phyloP scores from a whole-genome alignment of 2,329 filamentous ascomycete genomes.

The Gliomastix tumulicola region DNA sequence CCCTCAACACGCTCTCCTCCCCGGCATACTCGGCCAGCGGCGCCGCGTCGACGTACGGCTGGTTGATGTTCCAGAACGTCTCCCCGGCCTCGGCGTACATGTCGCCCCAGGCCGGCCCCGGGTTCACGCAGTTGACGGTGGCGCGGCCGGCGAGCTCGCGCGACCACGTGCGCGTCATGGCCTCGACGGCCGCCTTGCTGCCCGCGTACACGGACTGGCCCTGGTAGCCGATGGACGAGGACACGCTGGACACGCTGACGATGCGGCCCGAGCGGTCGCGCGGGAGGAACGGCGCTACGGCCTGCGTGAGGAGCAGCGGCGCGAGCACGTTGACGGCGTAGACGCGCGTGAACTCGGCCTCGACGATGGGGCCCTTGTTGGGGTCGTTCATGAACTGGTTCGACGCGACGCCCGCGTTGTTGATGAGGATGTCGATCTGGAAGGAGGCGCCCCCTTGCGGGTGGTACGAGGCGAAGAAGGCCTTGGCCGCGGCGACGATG shows the following conservation, averaged over 20 bases:
- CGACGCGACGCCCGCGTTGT: constrained; percentile 70
- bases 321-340: constrained; percentile 80
- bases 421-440: constrained; percentile 71
- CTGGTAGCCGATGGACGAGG: constrained; percentile 44
- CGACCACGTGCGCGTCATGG: constrained; percentile 53
- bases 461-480: constrained; percentile 3
- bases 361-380: constrained; percentile 43
- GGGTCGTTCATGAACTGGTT: constrained; percentile 58
- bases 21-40: constrained; percentile 25
- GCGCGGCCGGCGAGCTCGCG: constrained; percentile 45
- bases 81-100: constrained; percentile 37
- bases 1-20: constrained; percentile 19
- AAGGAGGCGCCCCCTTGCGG: too few relatives aligned
- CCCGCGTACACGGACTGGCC: constrained; percentile 51
- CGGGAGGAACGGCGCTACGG: constrained; percentile 63
- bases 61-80: constrained; percentile 27
- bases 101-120: constrained; percentile 45
- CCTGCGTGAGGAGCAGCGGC: constrained; percentile 71
- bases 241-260: constrained; percentile 49
- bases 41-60: constrained; percentile 26
- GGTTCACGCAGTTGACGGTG: constrained; percentile 52
- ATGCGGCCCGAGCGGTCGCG: constrained; percentile 54
- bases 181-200: constrained; percentile 51
- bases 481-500: constrained; percentile 17
- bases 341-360: constrained; percentile 60